Evolutionary conservation across 78 protist species (phyloP).

Genomic region (Dictyostelium intermedium): DNA sequence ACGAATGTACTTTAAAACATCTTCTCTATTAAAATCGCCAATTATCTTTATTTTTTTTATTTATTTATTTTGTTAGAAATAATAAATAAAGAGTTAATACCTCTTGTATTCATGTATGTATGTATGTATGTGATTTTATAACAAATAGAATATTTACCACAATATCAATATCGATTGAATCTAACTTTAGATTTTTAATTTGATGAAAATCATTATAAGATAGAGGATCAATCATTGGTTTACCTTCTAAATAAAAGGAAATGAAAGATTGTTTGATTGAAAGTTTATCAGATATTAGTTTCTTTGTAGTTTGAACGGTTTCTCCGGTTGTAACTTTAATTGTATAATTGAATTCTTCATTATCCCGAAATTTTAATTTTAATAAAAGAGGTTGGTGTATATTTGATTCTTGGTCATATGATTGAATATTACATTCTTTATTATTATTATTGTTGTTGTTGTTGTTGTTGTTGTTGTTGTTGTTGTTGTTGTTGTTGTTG

Average conservation of each 20-base stretch:
- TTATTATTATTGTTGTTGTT: not conserved
- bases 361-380: constrained; percentile 15
- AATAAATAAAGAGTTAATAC: no score
- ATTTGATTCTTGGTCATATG: constrained; percentile 76
- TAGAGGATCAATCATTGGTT: constrained; percentile 58
- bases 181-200: constrained; percentile 19
- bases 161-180: not conserved
- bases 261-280: constrained; percentile 4
- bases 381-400: constrained; percentile 45
- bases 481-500: no score
- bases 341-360: constrained; percentile 17
- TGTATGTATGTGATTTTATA: not conserved
- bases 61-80: not conserved
- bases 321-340: constrained; percentile 41
- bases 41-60: not conserved
- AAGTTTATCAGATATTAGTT: constrained; percentile 35
- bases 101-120: no score
- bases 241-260: constrained; percentile 3
- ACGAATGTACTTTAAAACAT: not conserved
- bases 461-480: no score
- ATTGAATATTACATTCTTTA: not conserved
- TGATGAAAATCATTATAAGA: constrained; percentile 71
- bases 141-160: not conserved
- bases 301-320: constrained; percentile 62
- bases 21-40: constrained; percentile 19